phyloP scores from a whole-genome alignment of 225 moss, liverwort and hornwort genomes.

The Climacium dendroides region DNA sequence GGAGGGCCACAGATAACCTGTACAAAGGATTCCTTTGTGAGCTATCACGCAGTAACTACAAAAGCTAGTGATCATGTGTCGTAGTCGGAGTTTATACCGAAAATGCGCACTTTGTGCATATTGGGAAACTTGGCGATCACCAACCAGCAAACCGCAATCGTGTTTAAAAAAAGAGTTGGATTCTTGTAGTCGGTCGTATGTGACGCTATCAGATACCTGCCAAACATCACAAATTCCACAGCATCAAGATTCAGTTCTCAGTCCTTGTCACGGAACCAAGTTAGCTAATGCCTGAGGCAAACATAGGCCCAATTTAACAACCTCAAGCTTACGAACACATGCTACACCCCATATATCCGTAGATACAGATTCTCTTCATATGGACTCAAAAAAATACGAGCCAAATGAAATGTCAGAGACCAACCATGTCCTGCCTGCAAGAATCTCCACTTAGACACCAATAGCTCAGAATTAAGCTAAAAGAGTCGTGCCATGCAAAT shows the following conservation, averaged over 20 bases:
- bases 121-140: constrained; percentile 96
- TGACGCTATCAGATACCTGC: constrained; percentile 91
- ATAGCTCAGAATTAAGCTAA: background rate
- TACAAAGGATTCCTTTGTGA: constrained; percentile 44
- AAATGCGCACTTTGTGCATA: constrained; percentile 93
- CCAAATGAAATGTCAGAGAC: background rate
- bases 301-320: background rate
- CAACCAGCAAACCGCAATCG: constrained; percentile 86
- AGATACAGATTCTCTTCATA: background rate
- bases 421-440: background rate
- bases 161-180: constrained; percentile 61
- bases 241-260: background rate
- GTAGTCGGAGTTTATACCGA: constrained; percentile 96
- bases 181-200: constrained; percentile 93
- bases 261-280: background rate
- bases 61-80: constrained; percentile 45
- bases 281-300: background rate
- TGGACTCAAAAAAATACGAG: background rate
- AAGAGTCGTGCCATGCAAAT: background rate
- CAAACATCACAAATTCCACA: background rate
- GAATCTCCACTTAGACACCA: background rate
- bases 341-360: background rate
- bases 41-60: constrained; percentile 23
- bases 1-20: constrained; percentile 35
- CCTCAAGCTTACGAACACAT: background rate